A percentile compares a stretch with the other conserved stretches of the same genome.
Evolutionary conservation across 78 protist species (phyloP).

Genomic region (Dictyostelium citrinum): DNA sequence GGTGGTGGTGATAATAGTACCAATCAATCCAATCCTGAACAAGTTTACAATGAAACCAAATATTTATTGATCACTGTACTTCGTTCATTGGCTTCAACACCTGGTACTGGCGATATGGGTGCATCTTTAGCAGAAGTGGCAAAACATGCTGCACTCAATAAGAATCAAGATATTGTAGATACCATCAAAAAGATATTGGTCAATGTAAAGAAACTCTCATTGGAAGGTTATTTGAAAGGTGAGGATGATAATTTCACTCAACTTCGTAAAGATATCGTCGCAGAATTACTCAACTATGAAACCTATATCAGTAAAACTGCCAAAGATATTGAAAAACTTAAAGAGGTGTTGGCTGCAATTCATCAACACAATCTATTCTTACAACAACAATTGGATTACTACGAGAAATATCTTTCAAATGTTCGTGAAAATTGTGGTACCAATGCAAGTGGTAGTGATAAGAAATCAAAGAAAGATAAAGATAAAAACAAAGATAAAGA

Average conservation of each 20-base stretch:
- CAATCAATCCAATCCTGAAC: constrained; percentile 32
- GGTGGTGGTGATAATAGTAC: not conserved
- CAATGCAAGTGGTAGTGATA: not conserved
- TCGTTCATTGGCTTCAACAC: constrained; percentile 2
- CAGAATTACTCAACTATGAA: constrained; percentile 56
- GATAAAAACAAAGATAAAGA: not conserved
- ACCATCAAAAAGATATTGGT: constrained; percentile 43
- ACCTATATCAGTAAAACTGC: constrained; percentile 19
- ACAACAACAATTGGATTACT: constrained; percentile 70
- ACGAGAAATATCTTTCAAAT: constrained; percentile 72
- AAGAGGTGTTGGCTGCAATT: constrained; percentile 44
- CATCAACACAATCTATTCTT: constrained; percentile 71
- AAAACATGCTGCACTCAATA: constrained; percentile 28
- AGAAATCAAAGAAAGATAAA: constrained; percentile 30
- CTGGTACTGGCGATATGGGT: constrained; percentile 18
- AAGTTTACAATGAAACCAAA: constrained; percentile 70
- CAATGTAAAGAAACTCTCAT: constrained; percentile 42
- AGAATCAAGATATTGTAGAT: constrained; percentile 68
- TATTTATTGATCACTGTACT: constrained; percentile 45
- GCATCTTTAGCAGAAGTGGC: constrained; percentile 47
- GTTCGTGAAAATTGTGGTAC: constrained; percentile 67
- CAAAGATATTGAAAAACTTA: constrained; percentile 43
- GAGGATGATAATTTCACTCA: constrained; percentile 63
- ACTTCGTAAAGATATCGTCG: constrained; percentile 60
- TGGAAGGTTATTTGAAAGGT: not conserved